Evolutionary conservation across 1,284 basidiomycete genomes (phyloP).

Genomic region (Mycosarcoma maydis): DNA sequence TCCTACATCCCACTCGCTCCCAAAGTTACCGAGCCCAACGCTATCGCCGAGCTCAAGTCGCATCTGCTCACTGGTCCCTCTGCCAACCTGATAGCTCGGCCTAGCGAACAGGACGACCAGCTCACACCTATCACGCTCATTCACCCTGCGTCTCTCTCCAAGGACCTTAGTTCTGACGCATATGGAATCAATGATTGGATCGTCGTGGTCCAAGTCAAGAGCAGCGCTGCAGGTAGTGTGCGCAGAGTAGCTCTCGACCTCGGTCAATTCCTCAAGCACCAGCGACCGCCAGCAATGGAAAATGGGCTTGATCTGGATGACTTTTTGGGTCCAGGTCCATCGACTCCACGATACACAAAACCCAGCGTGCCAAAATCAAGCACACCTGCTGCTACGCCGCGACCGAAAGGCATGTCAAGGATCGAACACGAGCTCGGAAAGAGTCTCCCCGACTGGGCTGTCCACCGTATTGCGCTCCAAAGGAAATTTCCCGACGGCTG

Average conservation of each 20-base stretch:
- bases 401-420: conserved; percentile 56
- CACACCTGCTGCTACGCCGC: conserved; percentile 9
- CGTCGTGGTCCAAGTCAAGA: conserved; percentile 59
- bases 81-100: conserved; percentile 46
- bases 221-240: conserved; percentile 51
- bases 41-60: conserved; percentile 39
- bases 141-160: conserved; percentile 46
- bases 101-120: conserved; percentile 39
- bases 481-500: conserved; percentile 61
- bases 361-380: conserved; percentile 3
- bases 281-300: conserved; percentile 26
- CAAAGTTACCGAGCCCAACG: conserved; percentile 38
- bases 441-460: conserved; percentile 52
- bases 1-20: conserved; percentile 31
- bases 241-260: conserved; percentile 53
- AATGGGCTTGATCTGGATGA: conserved; percentile 47
- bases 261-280: conserved; percentile 45
- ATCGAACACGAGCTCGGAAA: conserved; percentile 58
- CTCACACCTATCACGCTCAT: conserved; percentile 53
- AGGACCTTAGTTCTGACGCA: conserved; percentile 38
- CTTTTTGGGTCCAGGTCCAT: conserved; percentile 46
- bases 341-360: conserved; percentile 26
- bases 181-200: conserved; percentile 58
- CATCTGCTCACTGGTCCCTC: conserved; percentile 45
- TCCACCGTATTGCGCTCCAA: conserved; percentile 54